Percentiles rank a stretch among this genome's conserved stretches.
phyloP scores from a whole-genome alignment of 805 yeast genomes.

The Suhomyces pyralidae region DNA sequence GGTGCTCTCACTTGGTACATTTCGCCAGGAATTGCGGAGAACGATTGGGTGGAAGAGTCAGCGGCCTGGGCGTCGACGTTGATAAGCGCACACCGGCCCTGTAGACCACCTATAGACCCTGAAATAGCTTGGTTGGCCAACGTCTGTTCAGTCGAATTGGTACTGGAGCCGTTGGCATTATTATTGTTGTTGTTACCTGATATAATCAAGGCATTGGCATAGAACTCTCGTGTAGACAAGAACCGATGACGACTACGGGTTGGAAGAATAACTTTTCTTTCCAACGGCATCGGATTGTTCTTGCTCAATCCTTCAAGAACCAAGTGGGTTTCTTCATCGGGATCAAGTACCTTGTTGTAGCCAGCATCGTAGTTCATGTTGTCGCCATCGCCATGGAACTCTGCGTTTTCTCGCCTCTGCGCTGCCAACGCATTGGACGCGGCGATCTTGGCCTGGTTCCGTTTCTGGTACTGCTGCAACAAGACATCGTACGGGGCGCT shows the following conservation, averaged over 20 bases:
- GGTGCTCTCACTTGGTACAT: conserved; percentile 47
- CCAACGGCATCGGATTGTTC: conserved; percentile 81
- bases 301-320: conserved; percentile 86
- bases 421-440: conserved; percentile 79
- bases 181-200: conserved; percentile 47
- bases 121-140: conserved; percentile 47
- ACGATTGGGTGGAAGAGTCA: conserved; percentile 32
- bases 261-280: conserved; percentile 68
- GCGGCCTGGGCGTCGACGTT: conserved; percentile 49
- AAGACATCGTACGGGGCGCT: conserved; percentile 88
- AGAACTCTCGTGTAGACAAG: conserved; percentile 88
- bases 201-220: conserved; percentile 78
- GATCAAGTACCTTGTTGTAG: conserved; percentile 56
- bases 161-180: conserved; percentile 2
- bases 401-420: conserved; percentile 67
- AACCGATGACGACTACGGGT: conserved; percentile 67
- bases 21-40: conserved; percentile 63
- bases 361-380: conserved; percentile 24
- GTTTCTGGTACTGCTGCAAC: conserved; percentile 84
- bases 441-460: conserved; percentile 87
- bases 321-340: conserved; percentile 90
- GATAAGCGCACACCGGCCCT: conserved; percentile 75
- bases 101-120: conserved; percentile 65
- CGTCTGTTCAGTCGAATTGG: conserved; percentile 32
- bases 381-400: conserved; percentile 26